Evolutionary conservation across 768 basidiomycete genomes (phyloP).

Genomic region (Mycena kentingensis): DNA sequence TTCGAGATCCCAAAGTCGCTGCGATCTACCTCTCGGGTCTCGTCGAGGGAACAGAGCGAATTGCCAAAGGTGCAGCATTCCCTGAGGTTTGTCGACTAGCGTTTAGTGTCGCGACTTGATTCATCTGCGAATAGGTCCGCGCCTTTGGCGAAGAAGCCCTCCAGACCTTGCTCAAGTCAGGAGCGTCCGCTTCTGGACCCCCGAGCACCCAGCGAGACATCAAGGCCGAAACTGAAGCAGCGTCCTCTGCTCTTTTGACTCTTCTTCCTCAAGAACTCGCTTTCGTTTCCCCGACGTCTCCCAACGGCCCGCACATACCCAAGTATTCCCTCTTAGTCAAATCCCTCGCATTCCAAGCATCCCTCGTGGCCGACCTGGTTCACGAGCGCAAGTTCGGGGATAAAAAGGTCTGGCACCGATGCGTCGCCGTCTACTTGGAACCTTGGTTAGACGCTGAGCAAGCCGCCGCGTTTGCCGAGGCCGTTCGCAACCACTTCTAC

Average conservation of each 20-base stretch:
- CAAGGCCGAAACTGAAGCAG: conserved; percentile 59
- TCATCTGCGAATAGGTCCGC: conserved; percentile 58
- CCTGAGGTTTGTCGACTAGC: conserved; percentile 66
- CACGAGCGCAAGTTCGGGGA: conserved; percentile 58
- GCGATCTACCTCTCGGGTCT: conserved; percentile 85
- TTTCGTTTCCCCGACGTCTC: conserved; percentile 40
- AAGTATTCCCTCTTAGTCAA: conserved; percentile 59
- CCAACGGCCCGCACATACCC: conserved; percentile 54
- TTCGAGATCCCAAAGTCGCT: conserved; percentile 87
- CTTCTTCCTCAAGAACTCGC: conserved; percentile 56
- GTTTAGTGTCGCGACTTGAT: conserved; percentile 14
- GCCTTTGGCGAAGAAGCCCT: conserved; percentile 89
- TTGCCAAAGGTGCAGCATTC: conserved; percentile 89
- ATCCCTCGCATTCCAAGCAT: conserved; percentile 71
- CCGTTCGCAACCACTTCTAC: conserved; percentile 70
- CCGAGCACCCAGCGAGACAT: conserved; percentile 74
- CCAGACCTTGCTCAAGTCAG: conserved; percentile 77
- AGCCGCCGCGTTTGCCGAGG: conserved; percentile 56
- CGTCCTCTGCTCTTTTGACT: conserved; percentile 56
- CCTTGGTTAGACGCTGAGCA: conserved; percentile 67
- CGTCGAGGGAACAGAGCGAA: conserved; percentile 88
- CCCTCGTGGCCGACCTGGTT: conserved; percentile 77
- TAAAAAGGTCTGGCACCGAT: conserved; percentile 62
- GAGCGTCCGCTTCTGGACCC: conserved; percentile 74
- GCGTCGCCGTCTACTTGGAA: conserved; percentile 68